Evolutionary conservation across 768 basidiomycete genomes (phyloP), one percentile per base, ranked within the genome.

Genomic region (Grammothele lineata): DNA sequence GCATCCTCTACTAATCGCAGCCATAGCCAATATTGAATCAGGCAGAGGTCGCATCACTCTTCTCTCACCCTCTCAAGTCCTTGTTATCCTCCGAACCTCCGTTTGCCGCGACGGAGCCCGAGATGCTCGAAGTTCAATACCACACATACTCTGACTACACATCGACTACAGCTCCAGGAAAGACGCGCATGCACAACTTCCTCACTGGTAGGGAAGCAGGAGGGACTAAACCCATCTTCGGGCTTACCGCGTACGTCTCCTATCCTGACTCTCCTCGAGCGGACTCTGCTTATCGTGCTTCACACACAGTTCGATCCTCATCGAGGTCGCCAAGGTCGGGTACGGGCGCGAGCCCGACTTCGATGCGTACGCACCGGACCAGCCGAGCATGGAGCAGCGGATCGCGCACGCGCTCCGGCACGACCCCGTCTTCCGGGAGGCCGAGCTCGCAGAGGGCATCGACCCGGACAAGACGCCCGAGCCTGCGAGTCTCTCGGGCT

Each of bases 171-270:
- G 12, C 36, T 2, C 63, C 58, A 33, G 67, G 74, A 33, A 61
- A 60, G 5, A 68, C 75, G 15, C 78, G 89, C 19, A 72, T 81
- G 53, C 92, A 94, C 65, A 70, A 74, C 15, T 95, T 95, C 69
- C 70, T 92, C 41, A 95, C 92, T 1, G 92, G 92, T 0, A 70
- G 91, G 34, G 92, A 95, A 61, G 80, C 76, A 2, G 82, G 83
- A 12, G 91, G 92, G 0, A 77, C 90, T 12, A 93, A 91, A 58
- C 92, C 92, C n/a, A 79, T 94, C 0, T 89, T 82, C 55, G 92
- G 92, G 7, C 66, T 95, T 8, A 95, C 92, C 23, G 81, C 91
- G 90, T 93, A 62, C 53, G 86, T 76, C 6, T 9, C 36, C 26
- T 38, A n/a, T n/a, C n/a, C n/a, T n/a, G n/a, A 17, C 33, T 44